Percentiles rank a stretch among this genome's conserved stretches.
Evolutionary conservation across 2,329 filamentous ascomycete species (phyloP).

Genomic region (Calonectria pauciramosa): DNA sequence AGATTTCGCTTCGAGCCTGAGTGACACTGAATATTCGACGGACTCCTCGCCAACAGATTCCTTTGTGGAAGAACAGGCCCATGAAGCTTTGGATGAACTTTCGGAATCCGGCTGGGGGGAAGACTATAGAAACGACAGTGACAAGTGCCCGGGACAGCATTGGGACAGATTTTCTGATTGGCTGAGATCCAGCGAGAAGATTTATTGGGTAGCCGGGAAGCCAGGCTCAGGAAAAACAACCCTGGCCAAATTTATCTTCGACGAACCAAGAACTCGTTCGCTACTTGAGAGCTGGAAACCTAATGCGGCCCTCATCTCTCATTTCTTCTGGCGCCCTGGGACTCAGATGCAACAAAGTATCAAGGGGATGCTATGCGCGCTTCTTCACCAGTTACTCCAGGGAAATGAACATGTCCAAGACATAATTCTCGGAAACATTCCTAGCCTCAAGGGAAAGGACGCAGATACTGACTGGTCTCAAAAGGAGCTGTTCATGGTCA

Average conservation of each 20-base stretch:
- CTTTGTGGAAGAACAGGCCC: background rate
- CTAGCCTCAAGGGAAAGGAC: background rate
- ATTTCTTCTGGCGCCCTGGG: conserved; percentile 51
- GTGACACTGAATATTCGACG: background rate
- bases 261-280: conserved; percentile 25
- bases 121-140: background rate
- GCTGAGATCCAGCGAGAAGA: conserved; percentile 19
- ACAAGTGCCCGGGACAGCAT: background rate
- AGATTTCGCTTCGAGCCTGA: background rate
- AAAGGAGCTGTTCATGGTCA: background rate
- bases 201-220: conserved; percentile 51
- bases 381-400: background rate
- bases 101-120: background rate
- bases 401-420: background rate
- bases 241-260: conserved; percentile 47
- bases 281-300: conserved; percentile 38
- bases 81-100: background rate
- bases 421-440: background rate
- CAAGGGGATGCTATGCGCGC: conserved; percentile 34
- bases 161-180: conserved; percentile 27
- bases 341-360: conserved; percentile 40
- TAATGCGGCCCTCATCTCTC: conserved; percentile 29
- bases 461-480: conserved; percentile 32
- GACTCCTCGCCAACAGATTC: background rate
- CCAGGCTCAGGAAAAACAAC: conserved; percentile 51